These are phyloP conservation scores for Yamadazyma mexicana DNA, from an alignment of 1,139 yeast genomes.

Conservation along the genomic window DNA sequence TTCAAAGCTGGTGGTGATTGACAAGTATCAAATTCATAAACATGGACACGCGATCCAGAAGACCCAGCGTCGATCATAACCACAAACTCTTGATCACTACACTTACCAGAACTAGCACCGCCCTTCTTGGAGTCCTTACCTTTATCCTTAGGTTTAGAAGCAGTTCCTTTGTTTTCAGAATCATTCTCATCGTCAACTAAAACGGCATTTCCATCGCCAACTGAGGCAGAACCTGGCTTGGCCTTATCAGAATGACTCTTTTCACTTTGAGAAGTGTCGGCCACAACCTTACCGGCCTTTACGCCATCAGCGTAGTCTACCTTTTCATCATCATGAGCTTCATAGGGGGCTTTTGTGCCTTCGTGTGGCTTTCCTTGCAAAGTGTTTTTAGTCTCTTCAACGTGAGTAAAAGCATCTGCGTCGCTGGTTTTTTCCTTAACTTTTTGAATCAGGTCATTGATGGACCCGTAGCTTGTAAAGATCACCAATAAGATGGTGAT, in stretches of 20 bases:
- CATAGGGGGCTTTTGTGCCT: constrained; percentile 40
- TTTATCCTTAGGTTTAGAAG: not conserved
- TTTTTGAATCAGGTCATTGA: constrained; percentile 26
- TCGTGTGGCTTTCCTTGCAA: constrained; percentile 34
- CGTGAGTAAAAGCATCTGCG: constrained; percentile 16
- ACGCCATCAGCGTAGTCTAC: too few species aligned
- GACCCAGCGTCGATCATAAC: constrained; percentile 98
- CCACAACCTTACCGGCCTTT: constrained; percentile 11
- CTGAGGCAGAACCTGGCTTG: constrained; percentile 9
- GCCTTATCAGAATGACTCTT: constrained; percentile 15
- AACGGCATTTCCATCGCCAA: constrained; percentile 6
- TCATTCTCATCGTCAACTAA: constrained; percentile 1
- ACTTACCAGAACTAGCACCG: constrained; percentile 9
- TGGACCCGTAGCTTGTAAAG: constrained; percentile 31
- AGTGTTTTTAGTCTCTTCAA: constrained; percentile 28
- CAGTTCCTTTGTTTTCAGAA: constrained; percentile 2
- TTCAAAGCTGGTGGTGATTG: constrained; percentile 75
- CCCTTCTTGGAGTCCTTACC: not conserved
- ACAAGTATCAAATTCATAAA: constrained; percentile 88
- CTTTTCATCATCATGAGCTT: constrained; percentile 15
- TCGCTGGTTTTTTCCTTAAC: constrained; percentile 29
- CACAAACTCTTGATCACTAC: constrained; percentile 49
- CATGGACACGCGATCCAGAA: constrained; percentile 93
- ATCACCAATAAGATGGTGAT: constrained; percentile 38
- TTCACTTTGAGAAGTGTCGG: constrained; percentile 17